Evolutionary conservation across 495 filamentous ascomycete genomes (phyloP).

Genomic region (Xylaria scruposa): DNA sequence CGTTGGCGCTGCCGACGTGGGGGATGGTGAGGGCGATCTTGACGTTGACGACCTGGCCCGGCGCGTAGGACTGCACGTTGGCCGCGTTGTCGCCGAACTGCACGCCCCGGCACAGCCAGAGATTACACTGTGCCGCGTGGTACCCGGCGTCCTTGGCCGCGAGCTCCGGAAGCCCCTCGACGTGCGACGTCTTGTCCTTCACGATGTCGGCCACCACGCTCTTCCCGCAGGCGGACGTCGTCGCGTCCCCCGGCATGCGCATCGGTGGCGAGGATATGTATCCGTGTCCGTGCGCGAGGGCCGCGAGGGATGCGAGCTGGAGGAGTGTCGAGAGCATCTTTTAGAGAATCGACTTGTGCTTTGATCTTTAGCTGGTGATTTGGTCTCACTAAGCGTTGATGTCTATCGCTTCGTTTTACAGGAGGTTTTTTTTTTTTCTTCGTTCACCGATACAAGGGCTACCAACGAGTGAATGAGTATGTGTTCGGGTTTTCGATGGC

Average conservation of each 20-base stretch:
- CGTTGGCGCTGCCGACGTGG: constrained; percentile 71
- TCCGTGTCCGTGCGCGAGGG: constrained; percentile 66
- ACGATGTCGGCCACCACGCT: constrained; percentile 66
- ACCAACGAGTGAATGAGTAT: background rate
- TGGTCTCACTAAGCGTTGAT: background rate
- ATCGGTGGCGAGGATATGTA: constrained; percentile 64
- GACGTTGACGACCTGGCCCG: constrained; percentile 66
- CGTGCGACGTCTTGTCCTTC: constrained; percentile 70
- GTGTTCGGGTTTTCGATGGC: background rate
- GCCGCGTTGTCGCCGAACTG: constrained; percentile 74
- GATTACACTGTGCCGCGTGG: constrained; percentile 64
- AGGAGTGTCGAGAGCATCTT: constrained; percentile 38
- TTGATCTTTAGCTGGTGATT: background rate
- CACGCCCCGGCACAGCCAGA: constrained; percentile 75
- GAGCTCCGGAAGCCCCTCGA: constrained; percentile 69
- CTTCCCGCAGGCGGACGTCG: constrained; percentile 65
- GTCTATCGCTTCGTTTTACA: constrained; percentile 4
- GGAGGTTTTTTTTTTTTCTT: background rate
- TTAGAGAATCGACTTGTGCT: background rate
- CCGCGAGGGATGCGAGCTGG: constrained; percentile 55
- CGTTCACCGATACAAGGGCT: background rate
- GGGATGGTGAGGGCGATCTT: constrained; percentile 60
- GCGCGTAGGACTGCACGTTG: constrained; percentile 66
- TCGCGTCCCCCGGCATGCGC: constrained; percentile 66
- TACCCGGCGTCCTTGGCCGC: constrained; percentile 62